Conservation (phyloP, 495 filamentous ascomycete genomes). For the Neurospora africana region DNA sequence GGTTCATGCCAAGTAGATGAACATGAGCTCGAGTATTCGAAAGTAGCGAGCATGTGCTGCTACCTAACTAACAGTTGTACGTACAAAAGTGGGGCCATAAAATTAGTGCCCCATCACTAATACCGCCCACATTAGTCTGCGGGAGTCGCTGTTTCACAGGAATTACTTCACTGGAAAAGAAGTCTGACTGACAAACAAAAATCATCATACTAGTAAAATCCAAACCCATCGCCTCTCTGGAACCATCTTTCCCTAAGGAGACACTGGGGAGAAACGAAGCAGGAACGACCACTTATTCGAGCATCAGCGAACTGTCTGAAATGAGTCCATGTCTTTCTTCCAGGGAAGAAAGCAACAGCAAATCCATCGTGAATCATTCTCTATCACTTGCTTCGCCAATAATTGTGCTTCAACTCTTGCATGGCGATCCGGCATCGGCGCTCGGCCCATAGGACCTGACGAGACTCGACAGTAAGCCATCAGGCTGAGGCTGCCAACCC, state of each 20-base stretch:
- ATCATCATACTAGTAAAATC: neutral
- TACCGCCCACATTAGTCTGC: neutral
- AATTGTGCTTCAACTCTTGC: neutral
- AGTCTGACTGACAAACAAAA: neutral
- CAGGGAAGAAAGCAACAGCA: neutral
- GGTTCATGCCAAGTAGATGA: neutral
- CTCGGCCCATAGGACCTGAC: neutral
- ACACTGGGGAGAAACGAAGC: neutral
- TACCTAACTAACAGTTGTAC: neutral
- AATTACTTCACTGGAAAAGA: neutral
- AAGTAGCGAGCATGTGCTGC: neutral
- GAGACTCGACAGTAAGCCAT: neutral
- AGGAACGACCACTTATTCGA: neutral
- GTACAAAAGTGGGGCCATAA: neutral
- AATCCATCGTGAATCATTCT: neutral
- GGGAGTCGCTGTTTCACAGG: neutral
- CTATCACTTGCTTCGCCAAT: neutral
- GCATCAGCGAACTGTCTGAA: neutral
- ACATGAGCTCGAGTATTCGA: neutral
- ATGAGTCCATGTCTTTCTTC: neutral
- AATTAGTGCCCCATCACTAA: neutral
- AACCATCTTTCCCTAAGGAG: neutral
- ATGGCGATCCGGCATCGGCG: neutral
- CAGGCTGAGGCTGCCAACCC: neutral
- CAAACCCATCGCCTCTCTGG: neutral